Base-by-base conservation (phyloP, 371 early-diverging fungal genomes). In the Syncephalastrum monosporum region DNA sequence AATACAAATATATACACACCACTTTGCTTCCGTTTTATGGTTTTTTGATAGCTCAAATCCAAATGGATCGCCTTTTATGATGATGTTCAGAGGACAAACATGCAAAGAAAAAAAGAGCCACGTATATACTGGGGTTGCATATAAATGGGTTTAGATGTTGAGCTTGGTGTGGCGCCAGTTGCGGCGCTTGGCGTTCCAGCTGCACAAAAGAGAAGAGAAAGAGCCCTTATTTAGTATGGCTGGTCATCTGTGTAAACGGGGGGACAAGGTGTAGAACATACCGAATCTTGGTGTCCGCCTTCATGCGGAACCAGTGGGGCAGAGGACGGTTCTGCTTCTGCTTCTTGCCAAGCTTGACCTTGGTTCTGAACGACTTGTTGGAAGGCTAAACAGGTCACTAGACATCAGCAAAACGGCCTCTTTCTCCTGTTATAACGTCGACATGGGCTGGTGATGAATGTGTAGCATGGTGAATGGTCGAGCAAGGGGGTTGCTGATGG, bases 151-250 rank as follows among this genome's bases (percentile, higher is more conserved):
- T 91, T 93, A 95, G 71, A 96, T 74, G 85, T 91, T 90, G 74
- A 96, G 84, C 95, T 98, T 97, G 82, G 95, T 97, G 76, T 95
- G 92, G 80, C 97, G 89, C 98, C 98, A 98, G 94, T 97, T 89
- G 68, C 97, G 92, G 67, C 98, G 91, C 93, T 98, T 98, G 70
- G 94, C 87, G 87, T 96, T 98, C 92, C 96, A 98, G 68, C 95
- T 85, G 21, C 21, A 21, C 21, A 21, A 21, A 21, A 61, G 0
- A 50, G 27, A 27, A 50, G 27, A 27, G 3, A 27, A 27, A 27
- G 4, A 49, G 13, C 10, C 27, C 38, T 33, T 12, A 33, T 33
- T 33, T 5, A 33, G 38, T 10, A 12, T 33, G 10, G 14, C 17
- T n/a, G 4, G 42, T 25, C 2, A 42, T n/a, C n/a, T n/a, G 13